Base-by-base conservation (phyloP, 2,329 filamentous ascomycete genomes). In the Fusarium nelsonii region DNA sequence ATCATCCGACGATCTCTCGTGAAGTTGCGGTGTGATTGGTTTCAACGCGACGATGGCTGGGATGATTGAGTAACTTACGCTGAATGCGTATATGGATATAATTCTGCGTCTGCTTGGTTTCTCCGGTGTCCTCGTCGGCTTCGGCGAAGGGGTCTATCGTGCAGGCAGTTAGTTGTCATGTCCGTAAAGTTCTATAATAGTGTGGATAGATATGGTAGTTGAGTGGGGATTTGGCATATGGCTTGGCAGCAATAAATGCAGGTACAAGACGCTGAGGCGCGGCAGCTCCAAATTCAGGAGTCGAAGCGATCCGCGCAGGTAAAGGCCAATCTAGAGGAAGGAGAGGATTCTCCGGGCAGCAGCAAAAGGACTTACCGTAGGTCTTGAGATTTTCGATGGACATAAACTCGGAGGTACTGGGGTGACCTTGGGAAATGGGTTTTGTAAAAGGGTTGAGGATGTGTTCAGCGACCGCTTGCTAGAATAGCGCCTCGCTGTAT, bases 61-160 rank as follows among this genome's bases (percentile, higher is more conserved):
- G 11, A 43, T 56, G 49, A 28, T 54, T 51, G 58, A 50, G 32
- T 56, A 45, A 52, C 92, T 80, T 90, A 98, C 95, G 96, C 83
- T 99, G 96, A 82, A 98, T 98, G 84, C 96, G 94, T 84, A 99
- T 98, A 86, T 98, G 96, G 83, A 98, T 97, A 83, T 97, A 97
- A 85, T 97, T 97, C 85, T 97, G 93, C 82, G 92, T 90, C 88
- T 96, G 92, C 85, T 96, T 96, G 82, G 90, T 91, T 86, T 97
- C 92, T 88, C 94, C 94, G 83, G 92, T 94, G 84, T 97, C 94
- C 91, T 97, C 95, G 93, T 97, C 96, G 90, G 94, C 96, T 93
- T 98, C 96, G 91, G 96, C 96, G 93, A 99, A 99, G 92, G 96
- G 96, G 91, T 99, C 96, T 97, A 80, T 76, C 18, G 20, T 49